A percentile compares a stretch with the other conserved stretches of the same genome.
Conservation (phyloP, 108 stramenopile species). For the Hondaea fermentalgiana region DNA sequence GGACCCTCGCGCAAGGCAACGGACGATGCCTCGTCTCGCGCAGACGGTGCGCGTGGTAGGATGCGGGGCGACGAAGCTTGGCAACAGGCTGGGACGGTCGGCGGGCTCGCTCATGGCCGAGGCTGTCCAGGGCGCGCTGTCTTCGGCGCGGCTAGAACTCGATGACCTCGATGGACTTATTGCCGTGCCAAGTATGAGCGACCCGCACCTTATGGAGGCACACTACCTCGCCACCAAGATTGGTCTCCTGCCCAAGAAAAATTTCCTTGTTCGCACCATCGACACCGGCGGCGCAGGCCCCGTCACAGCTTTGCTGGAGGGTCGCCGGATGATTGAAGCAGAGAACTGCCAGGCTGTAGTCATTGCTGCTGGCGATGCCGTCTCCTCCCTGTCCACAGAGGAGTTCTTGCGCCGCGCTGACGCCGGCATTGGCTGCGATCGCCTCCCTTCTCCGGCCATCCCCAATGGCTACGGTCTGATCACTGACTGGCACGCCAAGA, state of each 20-base stretch:
- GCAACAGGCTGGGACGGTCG: not conserved
- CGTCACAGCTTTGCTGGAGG: slow-evolving; percentile 40
- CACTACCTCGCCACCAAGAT: slow-evolving; percentile 41
- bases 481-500: slow-evolving; percentile 32
- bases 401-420: slow-evolving; percentile 35
- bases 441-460: slow-evolving; percentile 21
- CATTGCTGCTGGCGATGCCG: slow-evolving; percentile 39
- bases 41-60: not conserved
- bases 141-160: slow-evolving; percentile 19
- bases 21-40: not conserved
- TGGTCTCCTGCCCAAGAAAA: slow-evolving; percentile 20
- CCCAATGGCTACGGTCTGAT: slow-evolving; percentile 41
- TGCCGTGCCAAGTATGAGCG: slow-evolving; percentile 36
- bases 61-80: not conserved
- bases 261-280: slow-evolving; percentile 25
- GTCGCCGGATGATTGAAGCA: slow-evolving; percentile 31
- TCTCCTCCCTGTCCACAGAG: slow-evolving; percentile 27
- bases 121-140: slow-evolving; percentile 25
- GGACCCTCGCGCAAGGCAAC: no score
- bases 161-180: slow-evolving; percentile 37
- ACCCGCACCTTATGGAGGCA: slow-evolving; percentile 45
- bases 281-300: slow-evolving; percentile 49
- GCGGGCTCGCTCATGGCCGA: slow-evolving; percentile 28
- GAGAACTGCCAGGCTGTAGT: slow-evolving; percentile 38
- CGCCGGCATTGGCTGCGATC: slow-evolving; percentile 1